Conservation (phyloP, 2,329 filamentous ascomycete genomes). For the Lasiodiplodia citricola region DNA sequence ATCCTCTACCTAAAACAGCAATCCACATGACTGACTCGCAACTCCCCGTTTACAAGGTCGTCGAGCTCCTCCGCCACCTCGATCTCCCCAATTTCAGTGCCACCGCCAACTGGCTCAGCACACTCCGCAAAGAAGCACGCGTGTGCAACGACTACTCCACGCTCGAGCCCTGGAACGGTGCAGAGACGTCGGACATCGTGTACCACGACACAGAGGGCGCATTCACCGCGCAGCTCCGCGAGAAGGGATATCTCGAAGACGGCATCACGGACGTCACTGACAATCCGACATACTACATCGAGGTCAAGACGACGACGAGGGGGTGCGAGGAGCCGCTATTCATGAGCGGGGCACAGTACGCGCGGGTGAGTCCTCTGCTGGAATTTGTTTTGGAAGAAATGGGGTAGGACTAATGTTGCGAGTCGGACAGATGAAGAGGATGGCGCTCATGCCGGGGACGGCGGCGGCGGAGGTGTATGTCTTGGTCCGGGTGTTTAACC, state of each 20-base stretch:
- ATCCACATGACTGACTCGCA: too few relatives aligned
- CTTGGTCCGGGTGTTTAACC: constrained; percentile 49
- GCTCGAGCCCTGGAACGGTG: constrained; percentile 47
- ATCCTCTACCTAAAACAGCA: too few relatives aligned
- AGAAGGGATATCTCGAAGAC: constrained; percentile 36
- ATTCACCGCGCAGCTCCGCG: neutral
- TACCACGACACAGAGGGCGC: constrained; percentile 47
- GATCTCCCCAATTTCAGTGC: constrained; percentile 43
- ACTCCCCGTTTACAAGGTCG: constrained; percentile 42
- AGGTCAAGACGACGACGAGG: constrained; percentile 57
- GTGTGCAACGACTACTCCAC: constrained; percentile 49
- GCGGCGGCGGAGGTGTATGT: constrained; percentile 42
- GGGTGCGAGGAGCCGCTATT: constrained; percentile 50
- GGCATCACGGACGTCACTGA: constrained; percentile 37
- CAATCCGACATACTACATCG: constrained; percentile 51
- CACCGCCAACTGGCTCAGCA: constrained; percentile 55
- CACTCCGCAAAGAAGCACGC: constrained; percentile 49
- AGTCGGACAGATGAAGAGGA: neutral
- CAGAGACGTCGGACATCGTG: constrained; percentile 55
- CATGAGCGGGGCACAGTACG: constrained; percentile 54
- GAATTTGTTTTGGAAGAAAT: neutral
- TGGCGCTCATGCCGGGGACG: neutral
- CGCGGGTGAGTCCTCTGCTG: constrained; percentile 32
- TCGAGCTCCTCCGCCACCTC: constrained; percentile 46
- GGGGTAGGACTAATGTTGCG: too few relatives aligned